Percentiles rank a stretch among this genome's conserved stretches.
Conservation (phyloP, 2,329 filamentous ascomycete genomes). For the Colletotrichum sp. region DNA sequence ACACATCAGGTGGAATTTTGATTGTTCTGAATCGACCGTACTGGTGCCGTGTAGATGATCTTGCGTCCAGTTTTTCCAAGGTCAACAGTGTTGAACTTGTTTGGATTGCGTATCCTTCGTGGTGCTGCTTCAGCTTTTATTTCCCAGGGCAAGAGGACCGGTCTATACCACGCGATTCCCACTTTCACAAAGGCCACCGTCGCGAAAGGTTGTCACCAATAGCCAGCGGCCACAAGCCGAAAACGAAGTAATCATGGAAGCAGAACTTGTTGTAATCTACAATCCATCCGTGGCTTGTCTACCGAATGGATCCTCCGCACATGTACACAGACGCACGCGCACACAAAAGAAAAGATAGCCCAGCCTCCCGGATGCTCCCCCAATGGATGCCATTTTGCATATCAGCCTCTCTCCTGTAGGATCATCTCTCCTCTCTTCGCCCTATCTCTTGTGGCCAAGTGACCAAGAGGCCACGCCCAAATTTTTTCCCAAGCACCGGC, state of each 20-base stretch:
- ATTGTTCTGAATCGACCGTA: background rate
- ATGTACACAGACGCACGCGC: constrained; percentile 18
- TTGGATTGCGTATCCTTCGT: background rate
- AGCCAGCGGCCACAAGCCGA: background rate
- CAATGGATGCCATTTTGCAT: background rate
- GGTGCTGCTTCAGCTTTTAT: background rate
- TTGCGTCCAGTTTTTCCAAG: background rate
- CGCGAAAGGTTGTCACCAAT: too few species aligned
- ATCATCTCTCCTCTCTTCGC: background rate
- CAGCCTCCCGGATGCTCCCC: background rate
- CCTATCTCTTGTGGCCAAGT: background rate
- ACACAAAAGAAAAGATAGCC: constrained; percentile 16
- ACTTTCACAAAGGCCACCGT: too few species aligned
- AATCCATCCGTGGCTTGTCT: constrained; percentile 17
- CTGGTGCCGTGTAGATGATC: background rate
- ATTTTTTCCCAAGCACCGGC: background rate
- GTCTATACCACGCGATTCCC: too few species aligned
- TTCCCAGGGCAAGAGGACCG: too few species aligned
- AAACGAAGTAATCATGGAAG: background rate
- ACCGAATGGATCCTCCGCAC: constrained; percentile 17
- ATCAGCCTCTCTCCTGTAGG: background rate
- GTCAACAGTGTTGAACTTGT: background rate
- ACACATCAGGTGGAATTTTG: background rate
- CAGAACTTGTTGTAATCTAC: constrained; percentile 20
- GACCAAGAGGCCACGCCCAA: background rate